Evolutionary conservation across 805 yeast species (phyloP).

Genomic region (Naumovozyma castellii): DNA sequence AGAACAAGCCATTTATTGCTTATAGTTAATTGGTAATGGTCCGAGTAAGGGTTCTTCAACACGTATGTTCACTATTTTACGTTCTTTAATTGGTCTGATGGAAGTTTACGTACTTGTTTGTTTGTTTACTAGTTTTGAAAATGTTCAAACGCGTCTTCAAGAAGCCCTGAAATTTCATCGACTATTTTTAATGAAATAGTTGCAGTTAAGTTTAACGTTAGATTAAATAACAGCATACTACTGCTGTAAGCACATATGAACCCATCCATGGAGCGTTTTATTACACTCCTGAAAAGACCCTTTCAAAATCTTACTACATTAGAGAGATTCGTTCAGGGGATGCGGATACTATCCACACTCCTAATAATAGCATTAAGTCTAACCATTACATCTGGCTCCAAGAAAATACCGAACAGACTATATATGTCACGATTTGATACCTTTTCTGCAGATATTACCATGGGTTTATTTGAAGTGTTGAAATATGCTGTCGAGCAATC

Average conservation of each 20-base stretch:
- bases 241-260: not conserved
- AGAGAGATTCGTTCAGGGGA: conserved; percentile 15
- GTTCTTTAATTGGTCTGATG: no score
- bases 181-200: no score
- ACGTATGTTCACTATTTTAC: no score
- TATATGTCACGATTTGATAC: conserved; percentile 21
- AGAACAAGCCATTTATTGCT: conserved; percentile 18
- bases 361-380: conserved; percentile 14
- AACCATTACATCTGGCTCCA: conserved; percentile 17
- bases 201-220: no score
- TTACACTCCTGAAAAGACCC: conserved; percentile 4
- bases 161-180: no score
- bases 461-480: conserved; percentile 20
- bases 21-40: not conserved
- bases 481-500: conserved; percentile 17
- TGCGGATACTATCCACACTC: conserved; percentile 16
- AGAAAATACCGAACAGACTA: conserved; percentile 11
- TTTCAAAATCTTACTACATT: conserved; percentile 19
- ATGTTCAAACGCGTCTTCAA: no score
- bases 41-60: no score
- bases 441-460: conserved; percentile 16
- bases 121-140: no score
- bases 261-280: not conserved
- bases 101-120: no score
- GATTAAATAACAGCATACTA: not conserved